These are phyloP conservation scores for Ramularia endophylla DNA, from an alignment of 2,329 filamentous ascomycete species.

Conservation along the genomic window DNA sequence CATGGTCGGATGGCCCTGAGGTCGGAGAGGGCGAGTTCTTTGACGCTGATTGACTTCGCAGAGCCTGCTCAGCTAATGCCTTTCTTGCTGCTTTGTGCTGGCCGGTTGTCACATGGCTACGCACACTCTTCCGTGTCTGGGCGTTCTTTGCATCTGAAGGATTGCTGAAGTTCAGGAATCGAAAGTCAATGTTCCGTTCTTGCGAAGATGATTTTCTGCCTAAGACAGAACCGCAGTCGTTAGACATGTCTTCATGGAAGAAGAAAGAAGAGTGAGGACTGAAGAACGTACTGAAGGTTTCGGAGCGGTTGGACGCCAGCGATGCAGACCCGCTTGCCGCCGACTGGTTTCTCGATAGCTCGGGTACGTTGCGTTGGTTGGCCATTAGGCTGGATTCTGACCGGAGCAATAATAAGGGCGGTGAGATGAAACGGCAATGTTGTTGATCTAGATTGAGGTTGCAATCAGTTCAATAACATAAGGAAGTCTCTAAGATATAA, in stretches of 20 bases:
- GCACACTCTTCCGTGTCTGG: conserved; percentile 28
- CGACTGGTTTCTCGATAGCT: conserved; percentile 28
- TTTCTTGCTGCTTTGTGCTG: conserved; percentile 18
- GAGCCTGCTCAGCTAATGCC: conserved; percentile 15
- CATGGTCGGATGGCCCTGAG: conserved; percentile 9
- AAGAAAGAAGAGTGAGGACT: conserved; percentile 1
- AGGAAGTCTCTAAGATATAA: conserved; percentile 10
- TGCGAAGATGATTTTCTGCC: conserved; percentile 20
- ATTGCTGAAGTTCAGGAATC: conserved; percentile 32
- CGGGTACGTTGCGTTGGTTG: conserved; percentile 19
- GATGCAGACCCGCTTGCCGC: conserved; percentile 20
- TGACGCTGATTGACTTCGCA: conserved; percentile 5
- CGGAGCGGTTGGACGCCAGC: conserved; percentile 23
- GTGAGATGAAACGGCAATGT: no score
- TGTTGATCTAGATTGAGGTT: no score
- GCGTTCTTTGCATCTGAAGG: conserved; percentile 30
- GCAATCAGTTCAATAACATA: conserved; percentile 11
- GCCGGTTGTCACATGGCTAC: conserved; percentile 28
- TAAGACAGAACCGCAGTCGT: conserved; percentile 12
- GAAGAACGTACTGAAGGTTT: conserved; percentile 17
- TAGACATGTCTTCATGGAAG: conserved; percentile 5
- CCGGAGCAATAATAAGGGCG: no score
- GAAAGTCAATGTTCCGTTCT: conserved; percentile 26
- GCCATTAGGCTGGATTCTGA: conserved; percentile 13
- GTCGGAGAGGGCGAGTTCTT: conserved; percentile 8